Base-by-base conservation (phyloP, 2,329 filamentous ascomycete genomes). In the Ophiobolus disseminans region DNA sequence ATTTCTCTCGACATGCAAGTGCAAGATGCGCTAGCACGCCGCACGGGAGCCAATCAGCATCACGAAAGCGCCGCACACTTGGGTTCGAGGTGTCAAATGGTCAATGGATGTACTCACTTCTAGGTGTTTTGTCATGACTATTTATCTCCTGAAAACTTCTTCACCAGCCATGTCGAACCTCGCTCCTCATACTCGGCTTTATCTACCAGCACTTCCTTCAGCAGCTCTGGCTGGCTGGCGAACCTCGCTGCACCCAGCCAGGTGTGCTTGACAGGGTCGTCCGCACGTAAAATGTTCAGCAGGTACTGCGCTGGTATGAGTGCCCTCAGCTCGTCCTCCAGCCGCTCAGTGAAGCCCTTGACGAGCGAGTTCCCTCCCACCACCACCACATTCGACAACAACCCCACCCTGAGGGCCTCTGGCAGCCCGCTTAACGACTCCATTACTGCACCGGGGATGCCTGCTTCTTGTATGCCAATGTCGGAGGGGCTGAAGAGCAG, bases 151-250 rank as follows among this genome's bases (percentile, higher is more conserved):
- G 76, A 78, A 68, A 96, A 94, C 66, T 84, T 90, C 63, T 85
- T 86, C 21, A 84, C 85, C 19, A 89, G 80, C 89, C 90, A 93
- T 1, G 76, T 84, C 7, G 66, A 68, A 11, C 94, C 94, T 66
- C 91, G 76, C 72, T 99, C 94, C 41, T 94, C 85, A 70, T 99
- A 99, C 68, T 99, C 91, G 53, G 89, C 83, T 68, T 89, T 90
- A 0, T 90, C 94, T n/a, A 97, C 89, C 2, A 85, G 82, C 10
- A 91, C 74, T 39, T 81, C 81, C 51, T 86, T 81, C 41, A 95
- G 57, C 40, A 78, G 78, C 30, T 88, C 80, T 32, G 80, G 79
- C 62, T 92, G 86, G 40, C 77, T 83, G 1, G 91, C 91, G 46
- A 97, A 78, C 48, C 85, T 82, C 17, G 89, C 88, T n/a, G 87